Evolutionary conservation across 139 green algal species (phyloP).

Genomic region (Tetradesmus obliquus): DNA sequence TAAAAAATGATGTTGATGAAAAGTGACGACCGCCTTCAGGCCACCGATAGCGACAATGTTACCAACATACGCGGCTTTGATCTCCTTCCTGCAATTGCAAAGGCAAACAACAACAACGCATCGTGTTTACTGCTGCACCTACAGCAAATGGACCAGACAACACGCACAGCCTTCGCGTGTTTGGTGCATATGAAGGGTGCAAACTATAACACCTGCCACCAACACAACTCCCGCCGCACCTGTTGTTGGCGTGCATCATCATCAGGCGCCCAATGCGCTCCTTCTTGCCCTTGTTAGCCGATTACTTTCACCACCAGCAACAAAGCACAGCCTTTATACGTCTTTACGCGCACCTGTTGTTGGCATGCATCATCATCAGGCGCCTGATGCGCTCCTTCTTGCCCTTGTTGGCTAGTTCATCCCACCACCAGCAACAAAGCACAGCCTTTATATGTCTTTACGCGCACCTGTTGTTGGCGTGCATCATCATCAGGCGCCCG

Average conservation of each 20-base stretch:
- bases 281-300: slow-evolving; percentile 96
- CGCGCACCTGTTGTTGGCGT: slow-evolving; percentile 91
- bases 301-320: too few species aligned
- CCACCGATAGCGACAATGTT: slow-evolving; percentile 98
- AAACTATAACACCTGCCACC: too few species aligned
- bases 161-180: too few species aligned
- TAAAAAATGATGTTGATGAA: too few species aligned
- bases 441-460: too few species aligned
- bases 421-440: too few species aligned
- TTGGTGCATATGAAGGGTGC: too few species aligned
- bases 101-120: too few species aligned
- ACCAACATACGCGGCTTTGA: slow-evolving; percentile 76
- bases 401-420: slow-evolving; percentile 91
- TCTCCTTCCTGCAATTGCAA: slow-evolving; percentile 81
- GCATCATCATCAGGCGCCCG: slow-evolving; percentile 97
- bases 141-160: too few species aligned
- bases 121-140: too few species aligned
- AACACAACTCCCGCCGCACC: too few species aligned
- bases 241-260: slow-evolving; percentile 99
- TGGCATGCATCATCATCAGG: slow-evolving; percentile 99
- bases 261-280: slow-evolving; percentile 97
- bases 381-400: slow-evolving; percentile 98
- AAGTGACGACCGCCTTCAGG: slow-evolving; percentile 94
- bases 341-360: slow-evolving; percentile 71
- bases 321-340: too few species aligned